Conservation (phyloP, 148 eudicot species). For the Limonium bicolor region DNA sequence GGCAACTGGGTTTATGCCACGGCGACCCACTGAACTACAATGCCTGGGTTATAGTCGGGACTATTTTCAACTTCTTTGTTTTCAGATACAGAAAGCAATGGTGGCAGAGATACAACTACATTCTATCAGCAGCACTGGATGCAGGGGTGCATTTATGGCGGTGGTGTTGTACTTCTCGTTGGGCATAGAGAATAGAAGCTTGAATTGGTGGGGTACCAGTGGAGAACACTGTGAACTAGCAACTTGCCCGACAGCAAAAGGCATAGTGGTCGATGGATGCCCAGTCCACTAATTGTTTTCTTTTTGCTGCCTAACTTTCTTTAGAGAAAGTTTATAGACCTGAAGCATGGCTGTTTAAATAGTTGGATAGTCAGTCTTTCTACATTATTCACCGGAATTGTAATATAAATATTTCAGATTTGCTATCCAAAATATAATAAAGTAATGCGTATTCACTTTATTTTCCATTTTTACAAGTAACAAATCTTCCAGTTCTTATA, state of each 20-base stretch:
- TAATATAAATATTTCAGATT: too few relatives aligned
- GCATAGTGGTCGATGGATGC: constrained; percentile 59
- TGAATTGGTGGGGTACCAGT: constrained; percentile 87
- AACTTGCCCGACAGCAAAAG: constrained; percentile 81
- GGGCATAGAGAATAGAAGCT: constrained; percentile 42
- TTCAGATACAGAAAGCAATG: constrained; percentile 72
- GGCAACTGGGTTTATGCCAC: constrained; percentile 78
- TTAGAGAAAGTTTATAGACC: too few relatives aligned
- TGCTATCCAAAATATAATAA: too few relatives aligned
- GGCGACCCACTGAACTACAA: constrained; percentile 85
- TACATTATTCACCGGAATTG: too few relatives aligned
- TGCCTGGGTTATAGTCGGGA: constrained; percentile 74
- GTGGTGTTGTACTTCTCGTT: constrained; percentile 63
- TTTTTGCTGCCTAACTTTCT: too few relatives aligned
- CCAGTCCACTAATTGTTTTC: constrained; percentile 27
- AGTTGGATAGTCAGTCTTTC: too few relatives aligned
- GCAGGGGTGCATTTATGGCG: constrained; percentile 99
- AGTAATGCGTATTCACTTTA: too few relatives aligned
- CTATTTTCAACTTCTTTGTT: constrained; percentile 73
- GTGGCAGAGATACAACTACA: constrained; percentile 97
- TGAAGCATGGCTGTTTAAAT: too few relatives aligned
- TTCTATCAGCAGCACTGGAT: constrained; percentile 88
- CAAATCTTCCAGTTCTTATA: too few relatives aligned
- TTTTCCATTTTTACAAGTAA: too few relatives aligned
- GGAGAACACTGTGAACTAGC: constrained; percentile 88